Conservation (phyloP, 495 filamentous ascomycete species). For the Lophium mytilinum region DNA sequence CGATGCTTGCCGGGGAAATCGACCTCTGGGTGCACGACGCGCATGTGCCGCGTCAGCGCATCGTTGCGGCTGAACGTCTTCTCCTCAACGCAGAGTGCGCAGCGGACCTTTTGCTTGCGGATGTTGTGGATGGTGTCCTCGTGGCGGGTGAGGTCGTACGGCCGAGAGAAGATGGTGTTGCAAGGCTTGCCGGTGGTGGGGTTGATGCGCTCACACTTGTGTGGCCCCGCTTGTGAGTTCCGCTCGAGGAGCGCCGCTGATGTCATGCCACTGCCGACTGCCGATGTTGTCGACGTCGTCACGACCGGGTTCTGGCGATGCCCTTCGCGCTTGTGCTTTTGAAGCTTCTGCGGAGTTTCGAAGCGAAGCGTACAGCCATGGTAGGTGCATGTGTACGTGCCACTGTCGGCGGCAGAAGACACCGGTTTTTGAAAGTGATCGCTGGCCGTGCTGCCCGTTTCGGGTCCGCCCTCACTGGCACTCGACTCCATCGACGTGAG, state of each 20-base stretch:
- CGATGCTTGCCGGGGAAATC: slow-evolving; percentile 63
- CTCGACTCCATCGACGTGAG: slow-evolving; percentile 60
- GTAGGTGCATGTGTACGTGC: slow-evolving; percentile 93
- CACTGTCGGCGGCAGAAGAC: slow-evolving; percentile 63
- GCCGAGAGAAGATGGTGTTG: slow-evolving; percentile 92
- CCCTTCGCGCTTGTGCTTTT: slow-evolving; percentile 92
- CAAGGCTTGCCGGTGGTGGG: slow-evolving; percentile 94
- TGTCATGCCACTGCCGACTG: slow-evolving; percentile 37
- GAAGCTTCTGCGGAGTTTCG: slow-evolving; percentile 73
- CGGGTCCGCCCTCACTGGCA: slow-evolving; percentile 42
- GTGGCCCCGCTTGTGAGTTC: slow-evolving; percentile 80
- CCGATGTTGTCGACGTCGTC: slow-evolving; percentile 32
- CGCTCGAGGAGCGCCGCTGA: slow-evolving; percentile 45
- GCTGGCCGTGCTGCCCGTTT: slow-evolving; percentile 22
- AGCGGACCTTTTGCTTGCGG: slow-evolving; percentile 90
- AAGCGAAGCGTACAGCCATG: slow-evolving; percentile 85
- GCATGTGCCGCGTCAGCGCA: slow-evolving; percentile 84
- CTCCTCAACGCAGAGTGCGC: slow-evolving; percentile 89
- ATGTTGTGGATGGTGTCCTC: slow-evolving; percentile 97
- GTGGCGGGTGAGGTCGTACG: slow-evolving; percentile 94
- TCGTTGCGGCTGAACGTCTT: slow-evolving; percentile 94
- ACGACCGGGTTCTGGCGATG: slow-evolving; percentile 49
- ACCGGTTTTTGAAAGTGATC: slow-evolving; percentile 41
- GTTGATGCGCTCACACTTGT: slow-evolving; percentile 86
- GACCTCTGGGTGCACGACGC: slow-evolving; percentile 80